Evolutionary conservation across 2,329 filamentous ascomycete genomes (phyloP), one percentile per base, ranked within the genome.

Genomic region (Fusarium nanum): DNA sequence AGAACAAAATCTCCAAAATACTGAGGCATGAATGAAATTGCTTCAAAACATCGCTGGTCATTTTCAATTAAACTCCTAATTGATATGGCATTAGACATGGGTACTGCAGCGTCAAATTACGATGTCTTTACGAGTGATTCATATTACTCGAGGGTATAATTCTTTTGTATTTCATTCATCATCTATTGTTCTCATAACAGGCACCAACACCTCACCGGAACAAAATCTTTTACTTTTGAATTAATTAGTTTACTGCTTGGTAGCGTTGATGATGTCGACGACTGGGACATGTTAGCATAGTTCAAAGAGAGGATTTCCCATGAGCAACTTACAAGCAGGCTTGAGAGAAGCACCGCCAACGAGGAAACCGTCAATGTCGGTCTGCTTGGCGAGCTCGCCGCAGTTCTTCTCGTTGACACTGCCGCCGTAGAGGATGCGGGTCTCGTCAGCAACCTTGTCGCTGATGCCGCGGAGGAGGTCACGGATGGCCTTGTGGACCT

Each of bases 361-460:
- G 75, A 98, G 88, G 91, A 98, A 98, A 64, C 96, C 96, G 82
- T 99, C 96, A 81, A 99, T 97, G 83, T 99, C 96, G 71, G 89
- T 81, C 89, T 98, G 90, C 87, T 94, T 95, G 81, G 92, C 90
- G 77, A 99, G 88, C 72, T 98, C 95, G 79, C 87, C 89, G 88
- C 93, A 97, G 90, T 99, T 99, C 92, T 98, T 98, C 88, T 97
- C 96, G 80, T 88, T 97, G 77, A 99, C 96, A 77, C 92, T 96
- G 79, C 96, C 96, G 74, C 96, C 96, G 83, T 99, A 99, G 80
- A 99, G 91, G 81, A 99, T 93, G 77, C 96, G 90, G 68, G 94
- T 97, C 84, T 92, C 89, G 71, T 97, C 93, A 48, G 94, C 89
- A 60, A 92, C 93, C 80, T 87, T 84, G 68, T 92, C 87, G 78